Percentiles rank a stretch among this genome's conserved stretches.
phyloP scores from a whole-genome alignment of 1,284 basidiomycete genomes.

The Laetiporus sulphureus region DNA sequence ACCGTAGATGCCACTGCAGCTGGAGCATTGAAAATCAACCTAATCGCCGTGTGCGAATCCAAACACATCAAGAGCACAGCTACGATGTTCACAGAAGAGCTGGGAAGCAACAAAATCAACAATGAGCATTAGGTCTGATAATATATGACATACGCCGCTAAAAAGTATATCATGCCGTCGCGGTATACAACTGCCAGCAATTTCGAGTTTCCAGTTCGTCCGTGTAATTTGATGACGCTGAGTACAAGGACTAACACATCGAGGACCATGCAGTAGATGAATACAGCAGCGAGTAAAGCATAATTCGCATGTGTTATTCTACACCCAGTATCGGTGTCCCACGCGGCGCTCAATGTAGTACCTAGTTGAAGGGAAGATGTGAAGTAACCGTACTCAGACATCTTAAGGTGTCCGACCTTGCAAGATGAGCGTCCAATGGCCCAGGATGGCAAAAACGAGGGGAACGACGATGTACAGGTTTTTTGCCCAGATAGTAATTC shows the following conservation, averaged over 20 bases:
- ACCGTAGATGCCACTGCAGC: slow-evolving; percentile 25
- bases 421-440: slow-evolving; percentile 31
- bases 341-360: slow-evolving; percentile 48
- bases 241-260: slow-evolving; percentile 57
- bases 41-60: slow-evolving; percentile 27
- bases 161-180: slow-evolving; percentile 27
- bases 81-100: slow-evolving; percentile 22
- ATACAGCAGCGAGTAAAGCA: slow-evolving; percentile 40
- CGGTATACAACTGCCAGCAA: slow-evolving; percentile 24
- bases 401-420: slow-evolving; percentile 40
- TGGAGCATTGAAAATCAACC: slow-evolving; percentile 27
- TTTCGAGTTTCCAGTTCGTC: slow-evolving; percentile 22
- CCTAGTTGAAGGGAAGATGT: slow-evolving; percentile 31
- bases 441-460: slow-evolving; percentile 52
- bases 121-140: background rate
- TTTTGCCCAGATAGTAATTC: slow-evolving; percentile 67
- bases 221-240: slow-evolving; percentile 39
- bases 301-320: slow-evolving; percentile 51
- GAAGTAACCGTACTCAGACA: background rate
- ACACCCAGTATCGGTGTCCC: slow-evolving; percentile 37
- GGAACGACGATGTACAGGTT: slow-evolving; percentile 48
- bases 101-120: slow-evolving; percentile 1
- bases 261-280: slow-evolving; percentile 52
- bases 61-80: slow-evolving; percentile 28
- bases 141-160: slow-evolving; percentile 20